Percentiles rank a stretch among this genome's conserved stretches.
Conservation (phyloP, 1,284 basidiomycete species). For the Microbotryomycetes sp. region DNA sequence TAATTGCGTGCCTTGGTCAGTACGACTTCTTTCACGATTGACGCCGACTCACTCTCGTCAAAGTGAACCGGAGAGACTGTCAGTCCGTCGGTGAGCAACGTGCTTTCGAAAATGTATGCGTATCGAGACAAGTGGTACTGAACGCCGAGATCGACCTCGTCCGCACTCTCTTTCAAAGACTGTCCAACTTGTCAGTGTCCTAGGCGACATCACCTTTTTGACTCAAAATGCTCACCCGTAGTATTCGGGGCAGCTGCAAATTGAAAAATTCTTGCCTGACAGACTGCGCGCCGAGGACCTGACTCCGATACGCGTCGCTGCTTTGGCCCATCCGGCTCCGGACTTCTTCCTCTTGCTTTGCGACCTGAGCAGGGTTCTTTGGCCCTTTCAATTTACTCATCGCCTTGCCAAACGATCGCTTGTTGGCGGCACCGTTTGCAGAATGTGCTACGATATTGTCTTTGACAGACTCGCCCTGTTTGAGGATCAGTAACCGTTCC, state of each 20-base stretch:
- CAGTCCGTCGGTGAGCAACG: constrained; percentile 78
- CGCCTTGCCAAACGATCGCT: constrained; percentile 64
- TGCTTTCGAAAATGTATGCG: constrained; percentile 87
- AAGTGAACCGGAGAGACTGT: constrained; percentile 58
- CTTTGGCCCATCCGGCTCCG: constrained; percentile 72
- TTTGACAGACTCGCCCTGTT: constrained; percentile 83
- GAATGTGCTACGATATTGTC: constrained; percentile 55
- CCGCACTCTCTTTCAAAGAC: constrained; percentile 91
- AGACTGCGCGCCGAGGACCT: constrained; percentile 80
- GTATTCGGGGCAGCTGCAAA: constrained; percentile 84
- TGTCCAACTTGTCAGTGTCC: constrained; percentile 37
- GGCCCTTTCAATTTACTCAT: constrained; percentile 85
- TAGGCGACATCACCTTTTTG: constrained; percentile 3
- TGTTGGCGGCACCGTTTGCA: constrained; percentile 46
- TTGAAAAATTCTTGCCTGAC: constrained; percentile 96
- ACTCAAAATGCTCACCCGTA: constrained; percentile 59
- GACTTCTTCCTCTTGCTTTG: constrained; percentile 90
- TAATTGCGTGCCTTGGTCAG: neutral
- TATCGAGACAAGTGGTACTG: constrained; percentile 95
- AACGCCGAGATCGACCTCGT: constrained; percentile 92
- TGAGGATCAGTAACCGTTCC: constrained; percentile 84
- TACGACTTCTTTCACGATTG: neutral
- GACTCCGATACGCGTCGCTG: constrained; percentile 83
- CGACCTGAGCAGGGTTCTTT: constrained; percentile 84
- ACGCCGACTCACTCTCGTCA: constrained; percentile 50